phyloP scores from a whole-genome alignment of 805 yeast genomes.

The Candida easanensis region DNA sequence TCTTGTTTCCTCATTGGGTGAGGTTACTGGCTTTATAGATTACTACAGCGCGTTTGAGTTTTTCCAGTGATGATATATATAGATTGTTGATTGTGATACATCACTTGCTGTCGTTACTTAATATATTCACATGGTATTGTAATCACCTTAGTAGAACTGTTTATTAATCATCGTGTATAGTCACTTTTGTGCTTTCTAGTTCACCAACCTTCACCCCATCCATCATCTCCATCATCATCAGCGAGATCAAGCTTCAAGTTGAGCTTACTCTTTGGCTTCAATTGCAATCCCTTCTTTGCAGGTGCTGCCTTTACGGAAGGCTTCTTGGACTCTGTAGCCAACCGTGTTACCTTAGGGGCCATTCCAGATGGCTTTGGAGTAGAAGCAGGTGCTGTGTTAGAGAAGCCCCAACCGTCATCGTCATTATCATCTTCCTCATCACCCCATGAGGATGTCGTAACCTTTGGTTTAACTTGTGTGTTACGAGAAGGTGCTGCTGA shows the following conservation, averaged over 20 bases:
- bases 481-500: too few species aligned
- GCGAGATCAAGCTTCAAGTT: conserved; percentile 30
- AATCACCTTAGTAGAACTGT: too few species aligned
- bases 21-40: too few species aligned
- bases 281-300: conserved; percentile 24
- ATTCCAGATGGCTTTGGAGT: conserved; percentile 1
- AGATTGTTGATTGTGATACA: too few species aligned
- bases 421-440: conserved; percentile 15
- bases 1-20: too few species aligned
- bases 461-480: conserved; percentile 13
- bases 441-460: conserved; percentile 9
- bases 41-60: too few species aligned
- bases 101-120: too few species aligned
- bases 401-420: conserved; percentile 22
- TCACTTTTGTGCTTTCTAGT: too few species aligned
- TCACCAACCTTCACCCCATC: conserved; percentile 48
- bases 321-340: conserved; percentile 18
- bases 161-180: too few species aligned
- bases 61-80: too few species aligned
- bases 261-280: conserved; percentile 30
- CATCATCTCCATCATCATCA: conserved; percentile 34
- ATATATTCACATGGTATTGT: too few species aligned
- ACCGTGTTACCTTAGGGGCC: conserved; percentile 23
- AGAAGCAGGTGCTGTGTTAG: not conserved
- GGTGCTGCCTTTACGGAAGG: not conserved